Evolutionary conservation across 495 filamentous ascomycete genomes (phyloP).

Genomic region (Thermothielavioides terrestris): DNA sequence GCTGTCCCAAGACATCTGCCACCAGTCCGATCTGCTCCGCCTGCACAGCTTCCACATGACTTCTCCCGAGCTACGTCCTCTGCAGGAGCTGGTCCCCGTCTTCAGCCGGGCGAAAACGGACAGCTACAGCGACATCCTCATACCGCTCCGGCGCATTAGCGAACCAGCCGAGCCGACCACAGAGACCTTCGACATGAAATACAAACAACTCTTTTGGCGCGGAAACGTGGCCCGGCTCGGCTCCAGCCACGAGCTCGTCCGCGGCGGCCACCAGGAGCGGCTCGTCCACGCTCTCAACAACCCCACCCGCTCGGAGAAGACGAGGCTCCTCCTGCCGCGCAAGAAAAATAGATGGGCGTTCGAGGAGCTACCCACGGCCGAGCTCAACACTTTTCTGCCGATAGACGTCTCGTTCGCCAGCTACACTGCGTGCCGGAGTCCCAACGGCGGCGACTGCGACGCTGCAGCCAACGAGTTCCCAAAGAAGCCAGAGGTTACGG

Average conservation of each 20-base stretch:
- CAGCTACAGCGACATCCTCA: constrained; percentile 62
- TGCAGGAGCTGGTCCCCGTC: constrained; percentile 57
- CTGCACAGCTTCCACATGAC: constrained; percentile 65
- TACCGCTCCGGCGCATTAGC: constrained; percentile 58
- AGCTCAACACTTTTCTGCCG: constrained; percentile 30
- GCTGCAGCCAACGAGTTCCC: constrained; percentile 45
- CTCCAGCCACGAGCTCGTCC: constrained; percentile 25
- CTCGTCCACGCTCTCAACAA: constrained; percentile 54
- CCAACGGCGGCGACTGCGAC: constrained; percentile 39
- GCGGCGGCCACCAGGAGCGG: constrained; percentile 46
- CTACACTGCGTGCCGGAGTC: constrained; percentile 36
- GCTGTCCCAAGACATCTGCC: constrained; percentile 58
- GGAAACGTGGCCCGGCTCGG: constrained; percentile 32
- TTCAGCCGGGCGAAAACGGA: constrained; percentile 65
- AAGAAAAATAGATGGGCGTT: constrained; percentile 26
- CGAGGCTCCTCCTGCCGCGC: constrained; percentile 34
- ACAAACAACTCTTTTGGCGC: constrained; percentile 54
- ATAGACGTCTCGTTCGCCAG: constrained; percentile 41
- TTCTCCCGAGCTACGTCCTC: constrained; percentile 51
- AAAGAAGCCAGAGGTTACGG: constrained; percentile 32
- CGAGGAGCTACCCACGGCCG: constrained; percentile 21
- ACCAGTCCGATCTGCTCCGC: constrained; percentile 68
- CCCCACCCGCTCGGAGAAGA: constrained; percentile 27
- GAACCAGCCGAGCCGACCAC: neutral
- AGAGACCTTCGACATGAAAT: constrained; percentile 42